phyloP scores from a whole-genome alignment of 2,329 filamentous ascomycete genomes.

The Amauroascus verrucosus region DNA sequence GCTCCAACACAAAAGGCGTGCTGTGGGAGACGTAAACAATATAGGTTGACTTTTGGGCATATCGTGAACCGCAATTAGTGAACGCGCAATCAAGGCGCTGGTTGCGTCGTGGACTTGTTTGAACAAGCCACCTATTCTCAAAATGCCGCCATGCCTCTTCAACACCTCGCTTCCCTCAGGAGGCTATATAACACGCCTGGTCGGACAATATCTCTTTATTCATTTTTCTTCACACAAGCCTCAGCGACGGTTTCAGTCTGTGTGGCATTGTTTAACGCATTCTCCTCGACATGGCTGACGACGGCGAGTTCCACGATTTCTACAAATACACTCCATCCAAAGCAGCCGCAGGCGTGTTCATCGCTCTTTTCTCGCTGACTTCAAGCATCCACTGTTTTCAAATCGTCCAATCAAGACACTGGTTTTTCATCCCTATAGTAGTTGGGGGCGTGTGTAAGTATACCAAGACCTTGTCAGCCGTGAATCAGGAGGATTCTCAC shows the following conservation, averaged over 20 bases:
- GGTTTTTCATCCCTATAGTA: slow-evolving; percentile 24
- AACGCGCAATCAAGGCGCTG: slow-evolving; percentile 3
- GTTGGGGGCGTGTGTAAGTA: slow-evolving; percentile 25
- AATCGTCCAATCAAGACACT: slow-evolving; percentile 27
- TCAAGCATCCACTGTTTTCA: slow-evolving; percentile 33
- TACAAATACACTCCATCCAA: slow-evolving; percentile 36
- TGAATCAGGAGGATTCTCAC: not conserved
- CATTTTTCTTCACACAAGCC: not conserved
- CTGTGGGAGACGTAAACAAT: not conserved
- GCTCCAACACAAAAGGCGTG: too few species aligned
- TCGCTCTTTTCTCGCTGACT: slow-evolving; percentile 34
- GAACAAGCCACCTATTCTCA: not conserved
- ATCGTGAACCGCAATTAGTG: not conserved
- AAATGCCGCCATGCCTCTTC: not conserved
- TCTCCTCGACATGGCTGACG: slow-evolving; percentile 9
- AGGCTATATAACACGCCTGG: not conserved
- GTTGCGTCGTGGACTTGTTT: not conserved
- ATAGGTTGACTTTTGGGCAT: not conserved
- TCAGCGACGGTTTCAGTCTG: not conserved
- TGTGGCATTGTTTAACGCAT: not conserved
- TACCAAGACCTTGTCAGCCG: not conserved
- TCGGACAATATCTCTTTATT: not conserved
- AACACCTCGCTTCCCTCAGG: not conserved
- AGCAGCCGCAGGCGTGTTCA: slow-evolving; percentile 36
- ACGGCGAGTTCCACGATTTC: slow-evolving; percentile 15